phyloP scores from a whole-genome alignment of 805 yeast species.

The Clavispora vitiphila region DNA sequence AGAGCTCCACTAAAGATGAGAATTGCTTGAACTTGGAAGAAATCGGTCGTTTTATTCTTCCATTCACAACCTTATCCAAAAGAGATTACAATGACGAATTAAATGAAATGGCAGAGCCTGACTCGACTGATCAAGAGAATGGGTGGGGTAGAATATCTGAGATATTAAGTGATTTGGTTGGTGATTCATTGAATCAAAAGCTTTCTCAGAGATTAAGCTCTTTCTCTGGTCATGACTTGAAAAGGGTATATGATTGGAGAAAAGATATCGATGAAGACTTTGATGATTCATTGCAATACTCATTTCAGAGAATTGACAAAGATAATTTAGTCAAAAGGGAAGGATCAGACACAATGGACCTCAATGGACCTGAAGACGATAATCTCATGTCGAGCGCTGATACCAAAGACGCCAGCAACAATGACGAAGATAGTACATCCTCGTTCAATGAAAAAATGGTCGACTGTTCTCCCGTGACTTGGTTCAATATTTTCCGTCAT shows the following conservation, averaged over 20 bases:
- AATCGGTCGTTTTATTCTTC: neutral
- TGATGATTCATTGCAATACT: conserved; percentile 1
- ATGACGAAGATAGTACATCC: neutral
- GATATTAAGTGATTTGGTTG: neutral
- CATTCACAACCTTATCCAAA: neutral
- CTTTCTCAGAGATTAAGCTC: neutral
- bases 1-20: neutral
- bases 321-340: neutral
- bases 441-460: neutral
- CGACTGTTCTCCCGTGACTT: conserved; percentile 45
- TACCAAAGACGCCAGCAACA: neutral
- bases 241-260: neutral
- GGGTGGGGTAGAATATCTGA: neutral
- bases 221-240: neutral
- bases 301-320: conserved; percentile 10
- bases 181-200: neutral
- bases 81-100: neutral
- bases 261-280: neutral
- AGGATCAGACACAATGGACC: neutral
- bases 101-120: neutral
- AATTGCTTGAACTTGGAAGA: neutral
- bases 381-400: neutral
- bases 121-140: neutral
- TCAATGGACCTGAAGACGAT: neutral
- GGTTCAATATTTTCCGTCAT: conserved; percentile 48